These are phyloP conservation scores for Helianthus tuberosus DNA, from an alignment of 129 eudicot genomes.

Conservation along the genomic window DNA sequence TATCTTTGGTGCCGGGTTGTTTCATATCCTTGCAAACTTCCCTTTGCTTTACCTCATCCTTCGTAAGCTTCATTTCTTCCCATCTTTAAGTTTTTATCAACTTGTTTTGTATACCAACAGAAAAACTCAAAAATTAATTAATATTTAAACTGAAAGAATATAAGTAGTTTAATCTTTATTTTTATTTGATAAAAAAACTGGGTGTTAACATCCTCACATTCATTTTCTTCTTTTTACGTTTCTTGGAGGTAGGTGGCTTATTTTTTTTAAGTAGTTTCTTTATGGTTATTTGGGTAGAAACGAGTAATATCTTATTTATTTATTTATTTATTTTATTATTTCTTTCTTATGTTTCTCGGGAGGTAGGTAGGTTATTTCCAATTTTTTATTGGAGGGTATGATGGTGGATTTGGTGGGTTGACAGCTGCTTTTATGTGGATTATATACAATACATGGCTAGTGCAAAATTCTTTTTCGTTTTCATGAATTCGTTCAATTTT, in stretches of 20 bases:
- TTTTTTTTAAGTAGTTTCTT: neutral
- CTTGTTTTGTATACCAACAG: no score
- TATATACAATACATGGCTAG: neutral
- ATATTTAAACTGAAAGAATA: neutral
- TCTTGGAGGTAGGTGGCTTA: neutral
- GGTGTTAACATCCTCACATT: no score
- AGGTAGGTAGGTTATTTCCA: conserved; percentile 4
- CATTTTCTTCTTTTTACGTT: no score
- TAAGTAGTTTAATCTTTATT: neutral
- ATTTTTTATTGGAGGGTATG: neutral
- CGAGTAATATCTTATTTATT: no score
- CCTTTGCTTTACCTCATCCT: conserved; percentile 57
- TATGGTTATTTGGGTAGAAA: neutral
- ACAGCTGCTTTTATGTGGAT: neutral
- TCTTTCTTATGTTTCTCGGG: neutral
- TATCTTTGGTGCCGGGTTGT: conserved; percentile 62
- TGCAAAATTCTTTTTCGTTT: neutral
- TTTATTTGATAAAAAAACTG: no score
- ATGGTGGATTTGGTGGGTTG: neutral
- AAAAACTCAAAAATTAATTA: neutral
- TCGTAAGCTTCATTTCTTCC: conserved; percentile 31
- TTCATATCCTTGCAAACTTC: conserved; percentile 58
- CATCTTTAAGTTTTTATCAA: neutral
- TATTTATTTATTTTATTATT: neutral
- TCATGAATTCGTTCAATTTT: neutral